These are phyloP conservation scores for Isabelozyma heimii DNA, from an alignment of 805 yeast genomes.

Conservation along the genomic window DNA sequence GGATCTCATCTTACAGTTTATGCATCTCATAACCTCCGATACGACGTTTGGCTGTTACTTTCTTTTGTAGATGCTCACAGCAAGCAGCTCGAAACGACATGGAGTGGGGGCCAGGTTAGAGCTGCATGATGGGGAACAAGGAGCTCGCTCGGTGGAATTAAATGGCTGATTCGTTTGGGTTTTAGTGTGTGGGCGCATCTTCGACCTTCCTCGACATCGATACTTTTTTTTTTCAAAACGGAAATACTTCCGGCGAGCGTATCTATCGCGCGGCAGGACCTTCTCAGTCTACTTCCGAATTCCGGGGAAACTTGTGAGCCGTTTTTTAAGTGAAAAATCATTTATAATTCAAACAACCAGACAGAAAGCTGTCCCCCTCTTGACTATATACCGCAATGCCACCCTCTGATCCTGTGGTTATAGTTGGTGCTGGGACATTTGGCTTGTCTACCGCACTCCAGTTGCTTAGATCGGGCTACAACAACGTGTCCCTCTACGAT, in stretches of 20 bases:
- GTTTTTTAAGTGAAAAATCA: no score
- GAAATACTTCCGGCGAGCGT: background rate
- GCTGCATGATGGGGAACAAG: background rate
- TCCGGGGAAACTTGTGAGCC: no score
- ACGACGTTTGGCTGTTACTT: background rate
- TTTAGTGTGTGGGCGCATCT: background rate
- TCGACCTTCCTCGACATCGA: background rate
- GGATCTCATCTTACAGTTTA: background rate
- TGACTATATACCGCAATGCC: background rate
- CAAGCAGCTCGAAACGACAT: background rate
- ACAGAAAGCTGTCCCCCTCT: no score
- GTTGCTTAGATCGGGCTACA: conserved; percentile 1
- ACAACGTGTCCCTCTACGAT: conserved; percentile 7
- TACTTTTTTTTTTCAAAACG: background rate
- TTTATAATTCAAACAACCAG: no score
- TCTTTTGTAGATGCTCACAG: background rate
- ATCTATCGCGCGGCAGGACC: background rate
- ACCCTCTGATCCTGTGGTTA: conserved; percentile 1
- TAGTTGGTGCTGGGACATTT: conserved; percentile 8
- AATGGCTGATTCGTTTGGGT: background rate
- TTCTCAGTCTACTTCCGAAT: background rate
- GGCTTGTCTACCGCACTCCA: conserved; percentile 3
- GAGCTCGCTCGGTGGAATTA: background rate
- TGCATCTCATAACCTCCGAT: background rate
- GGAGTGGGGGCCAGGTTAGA: background rate